phyloP scores from a whole-genome alignment of 2,329 filamentous ascomycete genomes.

The Alternaria brassicae region DNA sequence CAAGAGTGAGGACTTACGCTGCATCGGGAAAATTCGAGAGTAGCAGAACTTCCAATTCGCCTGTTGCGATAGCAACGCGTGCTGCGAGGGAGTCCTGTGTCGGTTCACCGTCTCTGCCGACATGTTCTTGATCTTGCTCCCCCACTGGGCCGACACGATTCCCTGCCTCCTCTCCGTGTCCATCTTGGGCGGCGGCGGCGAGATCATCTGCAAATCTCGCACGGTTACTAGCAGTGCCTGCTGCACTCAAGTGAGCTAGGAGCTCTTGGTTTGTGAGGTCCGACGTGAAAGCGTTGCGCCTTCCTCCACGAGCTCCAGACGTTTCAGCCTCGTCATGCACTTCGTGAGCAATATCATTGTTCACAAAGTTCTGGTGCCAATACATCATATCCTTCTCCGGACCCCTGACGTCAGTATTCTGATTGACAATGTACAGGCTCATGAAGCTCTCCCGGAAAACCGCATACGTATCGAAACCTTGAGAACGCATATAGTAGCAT shows the following conservation, averaged over 20 bases:
- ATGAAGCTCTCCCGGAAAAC: constrained; percentile 17
- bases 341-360: neutral
- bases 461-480: constrained; percentile 32
- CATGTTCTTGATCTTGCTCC: neutral
- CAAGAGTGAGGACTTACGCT: neutral
- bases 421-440: constrained; percentile 22
- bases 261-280: neutral
- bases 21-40: neutral
- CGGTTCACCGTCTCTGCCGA: neutral
- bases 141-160: neutral
- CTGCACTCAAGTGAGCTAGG: neutral
- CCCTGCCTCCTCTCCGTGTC: neutral
- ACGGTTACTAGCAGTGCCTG: neutral
- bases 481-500: constrained; percentile 44
- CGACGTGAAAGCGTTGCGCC: constrained; percentile 2
- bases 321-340: neutral
- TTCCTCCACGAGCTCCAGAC: neutral
- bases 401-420: neutral
- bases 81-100: neutral
- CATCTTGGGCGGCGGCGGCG: neutral
- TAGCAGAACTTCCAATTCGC: neutral
- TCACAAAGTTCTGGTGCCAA: constrained; percentile 28
- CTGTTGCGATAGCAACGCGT: neutral
- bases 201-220: neutral
- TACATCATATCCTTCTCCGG: constrained; percentile 18